These are phyloP conservation scores for Hanseniaspora hatyaiensis DNA, from an alignment of 805 yeast species.

Conservation along the genomic window DNA sequence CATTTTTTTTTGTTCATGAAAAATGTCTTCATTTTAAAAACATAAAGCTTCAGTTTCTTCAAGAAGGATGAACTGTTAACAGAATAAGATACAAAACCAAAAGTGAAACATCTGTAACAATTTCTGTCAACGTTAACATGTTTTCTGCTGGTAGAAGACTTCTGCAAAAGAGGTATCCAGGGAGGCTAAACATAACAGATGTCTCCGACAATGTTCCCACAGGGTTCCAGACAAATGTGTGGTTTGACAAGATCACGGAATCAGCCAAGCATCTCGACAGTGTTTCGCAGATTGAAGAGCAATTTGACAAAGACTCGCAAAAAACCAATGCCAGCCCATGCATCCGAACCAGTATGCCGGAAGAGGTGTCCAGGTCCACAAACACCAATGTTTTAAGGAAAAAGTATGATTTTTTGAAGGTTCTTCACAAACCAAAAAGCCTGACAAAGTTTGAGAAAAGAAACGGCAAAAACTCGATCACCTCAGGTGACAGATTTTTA, in stretches of 20 bases:
- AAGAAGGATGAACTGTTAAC: too few relatives aligned
- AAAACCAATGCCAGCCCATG: slow-evolving; percentile 6
- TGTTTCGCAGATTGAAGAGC: slow-evolving; percentile 1
- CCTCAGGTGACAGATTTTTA: slow-evolving; percentile 10
- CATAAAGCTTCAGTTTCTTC: too few relatives aligned
- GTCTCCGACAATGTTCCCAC: slow-evolving; percentile 6
- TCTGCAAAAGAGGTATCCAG: background rate
- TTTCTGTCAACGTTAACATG: too few relatives aligned
- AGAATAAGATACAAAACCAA: too few relatives aligned
- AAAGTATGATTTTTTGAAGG: slow-evolving; percentile 12
- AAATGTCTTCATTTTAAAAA: too few relatives aligned
- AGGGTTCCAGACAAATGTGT: slow-evolving; percentile 1
- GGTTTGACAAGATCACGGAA: slow-evolving; percentile 8
- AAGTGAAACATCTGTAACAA: too few relatives aligned
- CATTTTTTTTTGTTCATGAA: too few relatives aligned
- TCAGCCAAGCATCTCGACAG: background rate
- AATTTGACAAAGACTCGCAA: slow-evolving; percentile 1
- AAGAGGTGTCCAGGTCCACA: too few relatives aligned
- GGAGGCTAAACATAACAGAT: background rate
- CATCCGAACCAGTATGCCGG: too few relatives aligned
- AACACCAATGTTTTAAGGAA: slow-evolving; percentile 2
- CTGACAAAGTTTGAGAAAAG: slow-evolving; percentile 3
- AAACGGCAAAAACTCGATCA: slow-evolving; percentile 1
- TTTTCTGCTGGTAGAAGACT: background rate
- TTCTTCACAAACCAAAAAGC: slow-evolving; percentile 3